Conservation (phyloP, 2,329 filamentous ascomycete species). For the Nigrospora sphaerica region DNA sequence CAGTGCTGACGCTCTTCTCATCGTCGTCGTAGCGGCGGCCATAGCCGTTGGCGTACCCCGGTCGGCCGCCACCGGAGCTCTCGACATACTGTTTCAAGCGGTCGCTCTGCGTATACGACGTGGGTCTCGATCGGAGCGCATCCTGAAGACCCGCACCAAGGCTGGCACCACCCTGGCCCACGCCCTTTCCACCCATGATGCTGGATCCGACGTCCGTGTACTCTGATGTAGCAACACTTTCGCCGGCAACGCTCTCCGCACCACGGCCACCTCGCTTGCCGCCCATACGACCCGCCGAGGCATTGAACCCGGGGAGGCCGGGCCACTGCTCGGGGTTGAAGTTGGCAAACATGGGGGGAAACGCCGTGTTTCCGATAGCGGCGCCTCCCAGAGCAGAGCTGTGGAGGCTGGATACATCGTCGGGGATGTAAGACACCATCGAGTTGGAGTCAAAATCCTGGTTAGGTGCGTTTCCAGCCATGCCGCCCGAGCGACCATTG, state of each 20-base stretch:
- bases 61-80: conserved; percentile 56
- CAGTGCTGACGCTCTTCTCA: conserved; percentile 90
- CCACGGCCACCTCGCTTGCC: conserved; percentile 60
- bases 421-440: conserved; percentile 89
- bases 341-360: conserved; percentile 90
- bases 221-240: conserved; percentile 88
- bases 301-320: conserved; percentile 59
- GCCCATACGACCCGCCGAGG: conserved; percentile 52
- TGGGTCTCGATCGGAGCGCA: conserved; percentile 57
- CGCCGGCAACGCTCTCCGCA: conserved; percentile 76
- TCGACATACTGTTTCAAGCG: conserved; percentile 93
- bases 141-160: conserved; percentile 74
- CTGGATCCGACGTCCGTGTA: conserved; percentile 77
- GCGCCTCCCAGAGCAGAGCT: conserved; percentile 83
- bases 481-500: conserved; percentile 27
- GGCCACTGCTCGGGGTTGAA: conserved; percentile 90
- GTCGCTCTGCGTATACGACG: conserved; percentile 72
- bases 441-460: conserved; percentile 72
- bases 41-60: conserved; percentile 60
- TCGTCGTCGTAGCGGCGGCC: conserved; percentile 79
- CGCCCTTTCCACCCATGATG: conserved; percentile 66
- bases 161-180: conserved; percentile 81
- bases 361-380: conserved; percentile 67
- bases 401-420: conserved; percentile 94
- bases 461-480: conserved; percentile 31